Percentiles rank a stretch among this genome's conserved stretches.
These are phyloP conservation scores for Cenchrus fungigraminus DNA, from an alignment of 176 grass and related monocot genomes.

Conservation along the genomic window DNA sequence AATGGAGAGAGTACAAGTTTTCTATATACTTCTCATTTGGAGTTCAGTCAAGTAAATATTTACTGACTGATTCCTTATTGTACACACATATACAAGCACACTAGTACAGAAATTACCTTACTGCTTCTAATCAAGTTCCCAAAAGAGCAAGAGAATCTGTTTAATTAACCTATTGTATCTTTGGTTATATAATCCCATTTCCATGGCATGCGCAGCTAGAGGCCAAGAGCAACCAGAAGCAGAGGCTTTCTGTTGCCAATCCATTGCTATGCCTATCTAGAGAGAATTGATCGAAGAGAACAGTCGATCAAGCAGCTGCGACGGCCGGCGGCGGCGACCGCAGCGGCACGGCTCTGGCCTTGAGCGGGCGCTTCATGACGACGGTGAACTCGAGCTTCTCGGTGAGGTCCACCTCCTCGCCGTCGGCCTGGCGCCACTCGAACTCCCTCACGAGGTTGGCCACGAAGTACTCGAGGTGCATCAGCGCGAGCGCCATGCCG, in stretches of 20 bases:
- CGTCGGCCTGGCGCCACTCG: constrained; percentile 48
- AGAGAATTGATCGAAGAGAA: neutral
- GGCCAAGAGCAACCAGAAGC: neutral
- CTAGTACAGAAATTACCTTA: neutral
- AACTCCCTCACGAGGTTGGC: constrained; percentile 64
- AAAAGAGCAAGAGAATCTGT: constrained; percentile 10
- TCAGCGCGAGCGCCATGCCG: constrained; percentile 60
- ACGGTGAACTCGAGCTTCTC: constrained; percentile 67
- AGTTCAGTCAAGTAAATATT: neutral
- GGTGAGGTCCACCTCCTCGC: constrained; percentile 61
- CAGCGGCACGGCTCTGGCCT: constrained; percentile 44
- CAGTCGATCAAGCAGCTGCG: neutral
- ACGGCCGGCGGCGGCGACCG: neutral
- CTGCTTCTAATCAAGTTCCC: neutral
- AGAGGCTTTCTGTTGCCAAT: neutral
- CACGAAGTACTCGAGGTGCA: constrained; percentile 72
- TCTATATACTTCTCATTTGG: neutral
- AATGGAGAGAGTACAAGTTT: neutral
- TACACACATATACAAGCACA: constrained; percentile 13
- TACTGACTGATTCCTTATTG: neutral
- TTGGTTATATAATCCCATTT: neutral
- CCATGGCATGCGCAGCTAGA: neutral
- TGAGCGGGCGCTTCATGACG: constrained; percentile 65
- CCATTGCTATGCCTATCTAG: neutral
- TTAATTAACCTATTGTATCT: neutral